Evolutionary conservation across 768 basidiomycete genomes (phyloP).

Genomic region (Coprinopsis marcescibilis): DNA sequence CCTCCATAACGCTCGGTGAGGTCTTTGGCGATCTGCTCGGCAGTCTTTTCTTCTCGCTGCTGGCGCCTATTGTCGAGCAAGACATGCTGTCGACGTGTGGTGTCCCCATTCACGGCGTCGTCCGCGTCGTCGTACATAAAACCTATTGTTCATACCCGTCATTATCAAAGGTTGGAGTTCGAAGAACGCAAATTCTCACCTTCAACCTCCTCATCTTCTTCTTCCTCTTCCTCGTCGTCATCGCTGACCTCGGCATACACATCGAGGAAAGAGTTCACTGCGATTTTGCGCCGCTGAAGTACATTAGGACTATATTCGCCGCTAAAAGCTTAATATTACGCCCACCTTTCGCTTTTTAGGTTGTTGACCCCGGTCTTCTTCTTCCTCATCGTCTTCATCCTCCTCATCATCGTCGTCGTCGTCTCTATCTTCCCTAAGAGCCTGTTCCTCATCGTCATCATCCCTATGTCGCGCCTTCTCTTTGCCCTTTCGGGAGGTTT

Average conservation of each 20-base stretch:
- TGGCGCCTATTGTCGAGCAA: constrained; percentile 59
- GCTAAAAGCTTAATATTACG: constrained; percentile 30
- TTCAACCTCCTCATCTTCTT: constrained; percentile 62
- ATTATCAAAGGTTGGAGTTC: constrained; percentile 10
- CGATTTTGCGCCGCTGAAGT: constrained; percentile 60
- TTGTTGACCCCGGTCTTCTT: constrained; percentile 52
- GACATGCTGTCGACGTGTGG: constrained; percentile 55
- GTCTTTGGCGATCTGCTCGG: constrained; percentile 79
- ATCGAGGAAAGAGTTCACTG: constrained; percentile 85
- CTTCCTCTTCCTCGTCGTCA: constrained; percentile 93
- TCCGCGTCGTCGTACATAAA: constrained; percentile 70
- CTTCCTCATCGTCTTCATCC: constrained; percentile 39
- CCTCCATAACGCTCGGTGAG: constrained; percentile 71
- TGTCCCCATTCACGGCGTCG: constrained; percentile 48
- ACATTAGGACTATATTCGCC: constrained; percentile 8
- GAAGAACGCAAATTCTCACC: constrained; percentile 26
- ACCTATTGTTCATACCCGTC: constrained; percentile 29
- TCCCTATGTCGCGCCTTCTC: constrained; percentile 43
- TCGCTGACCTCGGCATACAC: constrained; percentile 95
- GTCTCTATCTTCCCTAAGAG: constrained; percentile 20
- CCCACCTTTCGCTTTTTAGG: constrained; percentile 50
- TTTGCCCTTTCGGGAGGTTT: constrained; percentile 29
- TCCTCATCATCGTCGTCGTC: constrained; percentile 35
- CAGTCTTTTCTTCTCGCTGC: constrained; percentile 68
- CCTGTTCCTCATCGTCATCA: constrained; percentile 29